A percentile compares a stretch with the other conserved stretches of the same genome.
Evolutionary conservation across 805 yeast species (phyloP).

Genomic region (Metschnikowia anglica): DNA sequence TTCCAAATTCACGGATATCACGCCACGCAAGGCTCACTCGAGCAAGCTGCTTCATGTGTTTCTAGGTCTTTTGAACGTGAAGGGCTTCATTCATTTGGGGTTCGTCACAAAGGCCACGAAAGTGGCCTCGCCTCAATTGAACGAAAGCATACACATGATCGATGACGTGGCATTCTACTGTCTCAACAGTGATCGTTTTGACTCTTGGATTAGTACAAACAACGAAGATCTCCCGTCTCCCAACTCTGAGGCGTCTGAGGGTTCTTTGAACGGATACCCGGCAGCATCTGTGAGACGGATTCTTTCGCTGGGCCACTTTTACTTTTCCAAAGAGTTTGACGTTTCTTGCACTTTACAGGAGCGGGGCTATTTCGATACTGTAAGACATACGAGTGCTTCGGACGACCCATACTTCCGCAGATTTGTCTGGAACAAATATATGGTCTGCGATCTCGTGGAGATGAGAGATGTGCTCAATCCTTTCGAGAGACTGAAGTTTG

Average conservation of each 20-base stretch:
- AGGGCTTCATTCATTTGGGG: slow-evolving; percentile 55
- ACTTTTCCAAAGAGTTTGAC: slow-evolving; percentile 49
- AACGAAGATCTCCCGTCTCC: slow-evolving; percentile 13
- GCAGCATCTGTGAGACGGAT: slow-evolving; percentile 46
- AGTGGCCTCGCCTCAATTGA: slow-evolving; percentile 59
- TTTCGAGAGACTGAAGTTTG: slow-evolving; percentile 43
- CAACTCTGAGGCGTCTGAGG: slow-evolving; percentile 19
- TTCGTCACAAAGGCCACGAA: slow-evolving; percentile 54
- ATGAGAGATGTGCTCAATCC: slow-evolving; percentile 45
- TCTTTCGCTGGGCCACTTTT: slow-evolving; percentile 48
- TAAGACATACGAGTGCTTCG: slow-evolving; percentile 18
- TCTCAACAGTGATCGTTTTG: slow-evolving; percentile 56
- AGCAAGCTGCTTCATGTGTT: slow-evolving; percentile 49
- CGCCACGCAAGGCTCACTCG: slow-evolving; percentile 27
- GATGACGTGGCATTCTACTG: slow-evolving; percentile 66
- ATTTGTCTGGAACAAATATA: slow-evolving; percentile 52
- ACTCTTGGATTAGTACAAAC: slow-evolving; percentile 30
- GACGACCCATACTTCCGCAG: slow-evolving; percentile 44
- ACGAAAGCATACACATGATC: slow-evolving; percentile 53
- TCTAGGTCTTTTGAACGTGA: slow-evolving; percentile 57
- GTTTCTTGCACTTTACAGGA: slow-evolving; percentile 46
- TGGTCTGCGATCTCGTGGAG: slow-evolving; percentile 45
- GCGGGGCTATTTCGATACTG: slow-evolving; percentile 32
- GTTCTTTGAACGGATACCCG: slow-evolving; percentile 30
- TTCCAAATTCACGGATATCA: slow-evolving; percentile 44